Conservation (phyloP, 225 moss, liverwort and hornwort species). For the Sphagnum tenellum region DNA sequence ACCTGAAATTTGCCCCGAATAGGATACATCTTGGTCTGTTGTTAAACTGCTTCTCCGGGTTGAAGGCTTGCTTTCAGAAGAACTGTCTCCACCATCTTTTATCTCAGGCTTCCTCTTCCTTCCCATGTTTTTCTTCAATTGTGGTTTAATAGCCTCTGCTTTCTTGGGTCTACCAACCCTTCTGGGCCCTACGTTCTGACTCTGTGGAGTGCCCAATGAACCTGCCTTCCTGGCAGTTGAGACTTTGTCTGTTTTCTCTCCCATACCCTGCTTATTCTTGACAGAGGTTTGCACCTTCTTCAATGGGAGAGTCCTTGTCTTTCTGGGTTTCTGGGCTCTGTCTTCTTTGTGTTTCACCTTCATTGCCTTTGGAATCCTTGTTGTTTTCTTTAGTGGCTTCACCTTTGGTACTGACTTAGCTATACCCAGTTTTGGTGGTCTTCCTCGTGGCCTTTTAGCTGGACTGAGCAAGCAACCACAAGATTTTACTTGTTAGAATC, state of each 20-base stretch:
- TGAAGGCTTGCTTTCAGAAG: constrained; percentile 42
- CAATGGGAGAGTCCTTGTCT: constrained; percentile 8
- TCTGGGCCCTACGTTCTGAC: constrained; percentile 16
- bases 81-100: constrained; percentile 43
- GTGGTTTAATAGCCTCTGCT: constrained; percentile 13
- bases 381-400: constrained; percentile 25
- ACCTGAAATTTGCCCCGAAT: constrained; percentile 30
- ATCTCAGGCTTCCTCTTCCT: constrained; percentile 19
- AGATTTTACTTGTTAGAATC: neutral
- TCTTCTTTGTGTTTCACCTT: constrained; percentile 11
- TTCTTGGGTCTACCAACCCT: constrained; percentile 37
- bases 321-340: neutral
- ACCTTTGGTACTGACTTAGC: constrained; percentile 26
- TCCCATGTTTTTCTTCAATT: constrained; percentile 9
- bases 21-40: constrained; percentile 33
- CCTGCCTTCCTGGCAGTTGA: constrained; percentile 23
- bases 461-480: constrained; percentile 23
- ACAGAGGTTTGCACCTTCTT: constrained; percentile 9
- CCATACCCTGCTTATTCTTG: neutral
- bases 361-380: constrained; percentile 22
- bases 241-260: constrained; percentile 8
- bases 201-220: constrained; percentile 9
- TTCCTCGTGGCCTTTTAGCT: constrained; percentile 35
- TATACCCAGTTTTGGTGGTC: constrained; percentile 12
- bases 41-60: constrained; percentile 29